Conservation (phyloP, 1,139 yeast genomes). For the Taphrina wiesneri region DNA sequence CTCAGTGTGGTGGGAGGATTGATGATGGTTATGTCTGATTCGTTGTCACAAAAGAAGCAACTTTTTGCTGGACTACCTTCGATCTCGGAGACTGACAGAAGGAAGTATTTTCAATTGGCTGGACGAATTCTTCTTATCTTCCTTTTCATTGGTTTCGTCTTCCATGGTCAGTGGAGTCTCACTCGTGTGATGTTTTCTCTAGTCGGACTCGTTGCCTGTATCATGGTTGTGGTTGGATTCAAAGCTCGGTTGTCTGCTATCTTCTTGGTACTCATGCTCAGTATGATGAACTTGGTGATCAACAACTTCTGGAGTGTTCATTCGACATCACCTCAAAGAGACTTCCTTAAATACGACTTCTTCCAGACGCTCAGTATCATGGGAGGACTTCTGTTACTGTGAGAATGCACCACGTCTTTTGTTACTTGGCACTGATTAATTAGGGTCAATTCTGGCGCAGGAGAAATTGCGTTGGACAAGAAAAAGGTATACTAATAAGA, state of each 20-base stretch:
- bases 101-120: conserved; percentile 80
- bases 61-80: conserved; percentile 86
- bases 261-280: conserved; percentile 68
- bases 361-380: conserved; percentile 93
- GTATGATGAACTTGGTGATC: conserved; percentile 72
- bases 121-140: conserved; percentile 86
- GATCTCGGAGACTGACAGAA: conserved; percentile 70
- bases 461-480: conserved; percentile 88
- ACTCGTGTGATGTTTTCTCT: conserved; percentile 65
- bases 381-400: conserved; percentile 82
- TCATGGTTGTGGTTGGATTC: conserved; percentile 85
- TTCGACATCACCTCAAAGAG: conserved; percentile 74
- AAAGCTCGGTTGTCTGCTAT: conserved; percentile 90
- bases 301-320: conserved; percentile 80
- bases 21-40: conserved; percentile 82
- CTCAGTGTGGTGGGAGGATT: conserved; percentile 91
- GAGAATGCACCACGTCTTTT: background rate
- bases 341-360: conserved; percentile 82
- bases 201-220: conserved; percentile 69
- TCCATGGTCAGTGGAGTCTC: conserved; percentile 73
- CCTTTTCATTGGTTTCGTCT: conserved; percentile 81
- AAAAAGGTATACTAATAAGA: conserved; percentile 71
- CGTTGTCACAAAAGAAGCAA: conserved; percentile 52
- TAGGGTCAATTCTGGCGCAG: conserved; percentile 89
- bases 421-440: background rate